Base-by-base conservation (phyloP, 2,329 filamentous ascomycete genomes). In the Scorias spongiosa region DNA sequence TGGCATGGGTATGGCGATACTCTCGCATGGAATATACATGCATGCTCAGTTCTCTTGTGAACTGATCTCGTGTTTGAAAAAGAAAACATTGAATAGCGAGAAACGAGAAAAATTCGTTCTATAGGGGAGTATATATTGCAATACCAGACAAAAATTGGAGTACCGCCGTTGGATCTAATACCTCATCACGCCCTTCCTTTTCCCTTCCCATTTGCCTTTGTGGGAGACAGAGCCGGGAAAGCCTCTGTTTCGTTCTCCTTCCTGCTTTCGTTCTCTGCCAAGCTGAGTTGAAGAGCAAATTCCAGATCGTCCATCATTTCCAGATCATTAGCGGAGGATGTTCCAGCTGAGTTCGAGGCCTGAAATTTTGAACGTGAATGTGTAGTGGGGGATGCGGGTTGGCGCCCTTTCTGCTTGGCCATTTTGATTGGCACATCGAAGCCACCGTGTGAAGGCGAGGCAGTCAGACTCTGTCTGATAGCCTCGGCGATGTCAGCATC, bases 401-500 rank as follows among this genome's bases (percentile, higher is more conserved):
- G 59, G 29, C 54, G 57, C 26, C 49, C 47, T 44, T 59, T 52
- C 29, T 48, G 45, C 48, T 67, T 70, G 2, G 63, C 62, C 43
- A 66, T 66, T 20, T 62, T 62, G 50, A 71, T 65, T 1, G 67
- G 65, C 10, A 71, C 64, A n/a, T 68, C 65, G 44, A 61, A 68
- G 15, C 42, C n/a, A 15, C n/a, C 15, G 10, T 14, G 20, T 3
- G 32, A 36, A 8, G 51, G 49, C 0, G 56, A 54, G 12, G 51
- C 47, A 26, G 50, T 60, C 10, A 71, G 54, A 39, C 66, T 69
- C 26, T 75, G 64, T 11, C 75, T 72, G 43, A 80, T 78, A 0
- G 76, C 76, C 61, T 80, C 75, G 3, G 75, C 75, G 15, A 80
- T 67, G 30, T 80, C 75, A 3, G 70, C 68, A 44, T 76, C 74